A percentile compares a stretch with the other conserved stretches of the same genome.
Evolutionary conservation across 1,139 yeast genomes (phyloP).

Genomic region (Zygosaccharomyces sapae): DNA sequence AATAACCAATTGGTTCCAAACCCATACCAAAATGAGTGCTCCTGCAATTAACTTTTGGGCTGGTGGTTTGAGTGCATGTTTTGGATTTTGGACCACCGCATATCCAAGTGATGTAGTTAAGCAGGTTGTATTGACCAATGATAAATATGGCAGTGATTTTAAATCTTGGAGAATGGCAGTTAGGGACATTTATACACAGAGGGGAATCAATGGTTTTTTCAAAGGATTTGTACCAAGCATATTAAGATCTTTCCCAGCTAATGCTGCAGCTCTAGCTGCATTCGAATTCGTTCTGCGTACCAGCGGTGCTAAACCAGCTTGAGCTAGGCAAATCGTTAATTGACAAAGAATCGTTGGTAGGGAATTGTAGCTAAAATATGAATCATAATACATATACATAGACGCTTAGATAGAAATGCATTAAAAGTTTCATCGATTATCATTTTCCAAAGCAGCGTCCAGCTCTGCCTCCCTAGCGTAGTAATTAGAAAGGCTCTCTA

Average conservation of each 20-base stretch:
- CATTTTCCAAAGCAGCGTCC: constrained; percentile 11
- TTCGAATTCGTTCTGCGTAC: constrained; percentile 76
- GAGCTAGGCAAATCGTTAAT: background rate
- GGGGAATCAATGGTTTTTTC: constrained; percentile 68
- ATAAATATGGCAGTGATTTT: constrained; percentile 64
- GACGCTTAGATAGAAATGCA: background rate
- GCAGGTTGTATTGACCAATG: constrained; percentile 81
- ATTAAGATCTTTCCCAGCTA: constrained; percentile 75
- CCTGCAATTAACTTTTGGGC: constrained; percentile 84
- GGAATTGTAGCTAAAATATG: background rate
- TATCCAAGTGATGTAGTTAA: constrained; percentile 88
- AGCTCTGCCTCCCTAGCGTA: constrained; percentile 21
- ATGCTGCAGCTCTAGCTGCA: constrained; percentile 90
- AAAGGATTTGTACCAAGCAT: constrained; percentile 79
- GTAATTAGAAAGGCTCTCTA: constrained; percentile 16
- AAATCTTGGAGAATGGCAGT: constrained; percentile 73
- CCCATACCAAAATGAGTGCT: constrained; percentile 57
- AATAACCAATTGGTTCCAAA: constrained; percentile 63
- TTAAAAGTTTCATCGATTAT: background rate
- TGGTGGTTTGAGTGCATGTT: constrained; percentile 71
- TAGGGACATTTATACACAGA: constrained; percentile 54
- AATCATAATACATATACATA: constrained; percentile 2
- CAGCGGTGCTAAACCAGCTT: constrained; percentile 25
- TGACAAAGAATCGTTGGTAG: background rate
- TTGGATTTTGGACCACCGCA: constrained; percentile 83